Evolutionary conservation across 495 filamentous ascomycete species (phyloP), one percentile per base, ranked within the genome.

Genomic region (Penicillium dipodomyicola): DNA sequence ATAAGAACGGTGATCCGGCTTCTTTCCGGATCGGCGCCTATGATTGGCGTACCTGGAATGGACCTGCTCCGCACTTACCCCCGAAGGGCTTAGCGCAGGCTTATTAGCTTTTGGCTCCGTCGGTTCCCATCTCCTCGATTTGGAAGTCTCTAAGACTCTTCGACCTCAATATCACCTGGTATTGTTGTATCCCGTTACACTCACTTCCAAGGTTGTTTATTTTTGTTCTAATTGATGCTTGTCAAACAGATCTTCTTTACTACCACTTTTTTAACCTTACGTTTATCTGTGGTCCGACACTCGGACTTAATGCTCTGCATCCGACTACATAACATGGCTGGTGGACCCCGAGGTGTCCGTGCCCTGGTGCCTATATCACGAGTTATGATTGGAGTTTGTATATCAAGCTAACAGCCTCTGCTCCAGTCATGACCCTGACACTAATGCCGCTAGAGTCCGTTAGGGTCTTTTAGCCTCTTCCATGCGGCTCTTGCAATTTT

Each of bases 401-500:
- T 11, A 37, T 19, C n/a, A 14, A 52, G 6, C 39, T 52, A 27
- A 40, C 11, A 22, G 17, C 1, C 45, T 54, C 33, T 27, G 27
- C 46, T 39, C 23, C 52, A 56, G 29, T 52, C 40, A 42, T 32
- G 49, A 48, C 57, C 33, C n/a, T 59, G 39, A 51, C 8, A 14
- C 57, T 41, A 53, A 20, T 14, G 22, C 48, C 25, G 27, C 57
- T 57, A 52, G 12, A 22, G 29, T 39, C 14, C 12, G 8, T 52
- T 52, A 49, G 41, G 48, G n/a, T 39, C 45, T 39, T 32, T 44
- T 58, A 57, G 55, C 54, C 51, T 54, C 58, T 51, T 54, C 50
- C 23, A 64, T 64, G 62, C 58, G 62, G 62, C 62, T 64, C 62
- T 64, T 58, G 44, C 25, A 50, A 51, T 49, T 39, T 45, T 46